A percentile compares a stretch with the other conserved stretches of the same genome.
These are phyloP conservation scores for Boletus vermiculosoides DNA, from an alignment of 768 basidiomycete species.

Conservation along the genomic window DNA sequence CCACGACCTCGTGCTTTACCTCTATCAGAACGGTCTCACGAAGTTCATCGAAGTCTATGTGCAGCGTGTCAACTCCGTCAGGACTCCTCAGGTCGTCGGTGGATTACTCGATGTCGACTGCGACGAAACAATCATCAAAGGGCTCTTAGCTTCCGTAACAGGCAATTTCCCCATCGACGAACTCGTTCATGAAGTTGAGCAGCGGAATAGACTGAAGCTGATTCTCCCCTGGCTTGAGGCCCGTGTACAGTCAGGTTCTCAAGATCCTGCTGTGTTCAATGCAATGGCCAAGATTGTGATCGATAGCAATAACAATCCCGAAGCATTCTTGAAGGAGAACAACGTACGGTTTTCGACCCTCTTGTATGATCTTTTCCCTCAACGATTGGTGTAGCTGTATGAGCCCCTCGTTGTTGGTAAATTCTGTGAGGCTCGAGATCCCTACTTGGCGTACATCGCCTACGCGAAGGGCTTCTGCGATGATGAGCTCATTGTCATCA, in stretches of 20 bases:
- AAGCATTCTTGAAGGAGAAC: conserved; percentile 97
- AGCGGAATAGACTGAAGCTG: conserved; percentile 92
- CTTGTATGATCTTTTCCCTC: not conserved
- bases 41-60: conserved; percentile 99
- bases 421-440: conserved; percentile 98
- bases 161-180: conserved; percentile 98
- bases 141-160: conserved; percentile 88
- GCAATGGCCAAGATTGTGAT: conserved; percentile 98
- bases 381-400: conserved; percentile 61
- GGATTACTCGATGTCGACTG: conserved; percentile 97
- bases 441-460: conserved; percentile 97
- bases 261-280: conserved; percentile 93
- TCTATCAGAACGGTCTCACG: conserved; percentile 95
- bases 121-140: conserved; percentile 94
- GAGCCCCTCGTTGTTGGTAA: conserved; percentile 97
- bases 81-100: conserved; percentile 96
- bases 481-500: conserved; percentile 93
- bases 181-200: conserved; percentile 95
- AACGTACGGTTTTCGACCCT: conserved; percentile 57
- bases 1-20: conserved; percentile 96
- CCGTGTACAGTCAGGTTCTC: conserved; percentile 89
- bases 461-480: conserved; percentile 99
- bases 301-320: conserved; percentile 98
- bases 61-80: conserved; percentile 93
- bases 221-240: conserved; percentile 97